phyloP scores from a whole-genome alignment of 805 yeast genomes.

The Blastobotrys chiropterorum region DNA sequence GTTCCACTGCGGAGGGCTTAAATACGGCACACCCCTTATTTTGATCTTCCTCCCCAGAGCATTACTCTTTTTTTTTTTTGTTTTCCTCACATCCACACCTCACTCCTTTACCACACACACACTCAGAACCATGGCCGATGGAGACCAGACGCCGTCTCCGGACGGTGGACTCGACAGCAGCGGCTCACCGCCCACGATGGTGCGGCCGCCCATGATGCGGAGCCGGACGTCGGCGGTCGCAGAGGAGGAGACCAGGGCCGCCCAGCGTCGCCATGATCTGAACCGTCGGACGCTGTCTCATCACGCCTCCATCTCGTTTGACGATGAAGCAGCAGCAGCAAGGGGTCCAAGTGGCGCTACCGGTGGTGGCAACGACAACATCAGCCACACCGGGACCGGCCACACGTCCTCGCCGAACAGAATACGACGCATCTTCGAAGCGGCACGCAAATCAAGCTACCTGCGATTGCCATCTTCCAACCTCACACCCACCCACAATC shows the following conservation, averaged over 20 bases:
- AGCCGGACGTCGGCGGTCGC: not conserved
- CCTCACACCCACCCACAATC: not conserved
- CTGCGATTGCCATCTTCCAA: not conserved
- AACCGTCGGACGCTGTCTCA: not conserved
- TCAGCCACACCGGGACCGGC: not conserved
- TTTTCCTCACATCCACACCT: too few relatives aligned
- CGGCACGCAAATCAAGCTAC: not conserved
- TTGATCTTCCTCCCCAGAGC: not conserved
- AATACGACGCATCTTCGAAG: not conserved
- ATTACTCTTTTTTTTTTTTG: too few relatives aligned
- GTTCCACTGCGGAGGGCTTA: not conserved
- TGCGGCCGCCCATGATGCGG: not conserved
- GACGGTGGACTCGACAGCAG: too few relatives aligned
- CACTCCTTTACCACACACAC: too few relatives aligned
- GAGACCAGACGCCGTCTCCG: too few relatives aligned
- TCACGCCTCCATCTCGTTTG: not conserved
- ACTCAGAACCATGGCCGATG: too few relatives aligned
- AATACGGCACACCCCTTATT: not conserved
- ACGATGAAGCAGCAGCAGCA: too few relatives aligned
- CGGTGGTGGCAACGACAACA: not conserved
- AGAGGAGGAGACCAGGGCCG: not conserved
- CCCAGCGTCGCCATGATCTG: not conserved
- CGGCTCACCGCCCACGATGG: too few relatives aligned
- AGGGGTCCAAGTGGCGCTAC: not conserved
- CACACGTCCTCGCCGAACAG: not conserved